Evolutionary conservation across 2,329 filamentous ascomycete genomes (phyloP), one percentile per base, ranked within the genome.

Genomic region (Aspergillus ibericus): DNA sequence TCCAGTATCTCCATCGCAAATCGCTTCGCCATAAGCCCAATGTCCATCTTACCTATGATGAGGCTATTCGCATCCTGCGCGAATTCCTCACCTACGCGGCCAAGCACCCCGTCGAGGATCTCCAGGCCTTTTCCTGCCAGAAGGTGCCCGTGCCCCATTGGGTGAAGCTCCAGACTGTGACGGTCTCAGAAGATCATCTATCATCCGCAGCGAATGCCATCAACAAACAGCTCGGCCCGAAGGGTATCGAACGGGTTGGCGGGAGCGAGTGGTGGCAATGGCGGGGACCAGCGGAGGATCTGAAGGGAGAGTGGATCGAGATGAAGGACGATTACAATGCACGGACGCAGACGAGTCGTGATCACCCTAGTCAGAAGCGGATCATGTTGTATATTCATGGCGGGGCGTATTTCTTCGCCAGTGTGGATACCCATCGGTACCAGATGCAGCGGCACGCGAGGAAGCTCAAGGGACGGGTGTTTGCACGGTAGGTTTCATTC

Each of bases 351-450:
- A 77, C 78, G 4, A 57, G 57, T 20, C 55, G 42, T 5, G 49
- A 49, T 10, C 84, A 85, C 50, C 81, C 57, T 9, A 66, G 83
- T 20, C 84, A 85, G 16, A 87, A 87, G 65, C 86, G 92, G 53
- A 87, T 96, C 58, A 96, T 98, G 85, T 80, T 99, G 22, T 98
- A 98, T 75, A 82, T 98, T 20, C 95, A 98, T 70, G 95, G 95
- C 13, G 93, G 93, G 6, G 93, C 90, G 18, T 98, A 96, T 77
- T 99, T 88, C 77, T 98, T 99, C 72, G 93, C 95, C 13, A 96
- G 92, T 67, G 88, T 97, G 36, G 93, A 97, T 71, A 93, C 96
- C 75, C 95, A 98, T 79, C 88, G 95, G n/a, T 98, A 98, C 77
- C 93, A 98, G 81, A 87, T 99, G 82, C 95, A 99, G 76, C 85